Base-by-base conservation (phyloP, 495 filamentous ascomycete genomes). In the Neurospora cerealis region DNA sequence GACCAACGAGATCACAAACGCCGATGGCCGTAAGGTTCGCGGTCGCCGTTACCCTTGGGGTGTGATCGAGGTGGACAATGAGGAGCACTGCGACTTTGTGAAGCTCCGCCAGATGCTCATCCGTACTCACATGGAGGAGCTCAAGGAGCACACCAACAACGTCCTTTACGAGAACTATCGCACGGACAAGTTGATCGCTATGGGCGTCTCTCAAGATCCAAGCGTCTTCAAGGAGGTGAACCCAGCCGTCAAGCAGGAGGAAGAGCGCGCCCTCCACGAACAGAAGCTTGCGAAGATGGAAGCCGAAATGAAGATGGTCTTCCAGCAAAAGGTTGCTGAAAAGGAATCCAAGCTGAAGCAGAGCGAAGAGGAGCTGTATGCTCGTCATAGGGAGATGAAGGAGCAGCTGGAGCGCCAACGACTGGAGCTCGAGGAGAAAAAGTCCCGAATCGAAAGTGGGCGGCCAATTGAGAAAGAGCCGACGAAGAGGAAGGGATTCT, bases 281-380 rank as follows among this genome's bases (percentile, higher is more conserved):
- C 96, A 98, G 88, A 99, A 99, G 87, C 92, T 99, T 76, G 92
- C 93, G 78, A 99, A 99, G 93, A 99, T 99, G 96, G 96, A 99
- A 83, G 89, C 93, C 79, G 96, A 99, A 83, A 99, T 99, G 96
- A 98, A 98, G 93, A 98, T 98, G 96, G 96, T 99, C 79, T 99
- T 99, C 94, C 96, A 99, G 83, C 96, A 98, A 83, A 99, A 99
- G 92, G 96, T 99, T 28, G 89, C 93, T 74, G 96, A 99, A 85
- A 99, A 99, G 89, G 96, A 99, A 85, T 97, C 93, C 89, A 99
- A 99, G 85, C 88, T 99, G 83, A 96, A 94, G 83, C 95, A 98
- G 87, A 97, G 93, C 88, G 96, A 99, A 85, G 96, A 98, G 84
- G 96, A 99, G 87, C 85, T 99, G 75, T 98, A 98, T 79, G 94